Evolutionary conservation across 2,329 filamentous ascomycete genomes (phyloP), one percentile per base, ranked within the genome.

Genomic region (Tothia fuscella): DNA sequence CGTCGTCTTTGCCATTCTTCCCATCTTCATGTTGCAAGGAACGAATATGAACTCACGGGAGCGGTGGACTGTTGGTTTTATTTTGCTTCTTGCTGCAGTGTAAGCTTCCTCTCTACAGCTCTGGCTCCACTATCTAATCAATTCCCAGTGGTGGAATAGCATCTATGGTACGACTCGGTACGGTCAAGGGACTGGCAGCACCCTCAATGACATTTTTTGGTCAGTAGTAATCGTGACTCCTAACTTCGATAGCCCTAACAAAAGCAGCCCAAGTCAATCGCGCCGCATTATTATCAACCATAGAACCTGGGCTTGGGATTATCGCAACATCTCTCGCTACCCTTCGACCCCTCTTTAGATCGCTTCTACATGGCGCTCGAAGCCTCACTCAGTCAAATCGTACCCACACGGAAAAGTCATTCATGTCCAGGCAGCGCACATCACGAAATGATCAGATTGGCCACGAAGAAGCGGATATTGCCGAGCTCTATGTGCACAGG

Each of bases 1-100:
- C 47, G 53, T 52, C 47, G 43, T 53, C 38, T 52, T 62, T 30
- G 57, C 56, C 19, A 50, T 60, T 13, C 56, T 67, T 5, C 65
- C 65, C 2, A 54, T 59, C 4, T 51, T 59, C 25, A 47, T 67
- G 19, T 50, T 68, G 34, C 59, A 56, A 49, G 57, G 59, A 16
- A 53, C 62, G 7, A 56, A 62, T 34, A 61, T 68, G 50, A 60
- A 60, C 19, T 47, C 47, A 13, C 54, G 54, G 10, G 58, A 62
- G 34, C 67, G 66, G 46, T 31, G 61, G 14, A 62, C 62, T 1
- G 60, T 66, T 1, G 52, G 55, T 12, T 43, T 61, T 4, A 54
- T 68, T 38, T 55, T 68, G 32, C 51, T 56, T 2, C 51, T 67
- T 9, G 65, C 60, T 49, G 55, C 56, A 33, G 53, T 62, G 43